These are phyloP conservation scores for Bruguiera gymnorhiza DNA, from an alignment of 345 rosid species.

Conservation along the genomic window DNA sequence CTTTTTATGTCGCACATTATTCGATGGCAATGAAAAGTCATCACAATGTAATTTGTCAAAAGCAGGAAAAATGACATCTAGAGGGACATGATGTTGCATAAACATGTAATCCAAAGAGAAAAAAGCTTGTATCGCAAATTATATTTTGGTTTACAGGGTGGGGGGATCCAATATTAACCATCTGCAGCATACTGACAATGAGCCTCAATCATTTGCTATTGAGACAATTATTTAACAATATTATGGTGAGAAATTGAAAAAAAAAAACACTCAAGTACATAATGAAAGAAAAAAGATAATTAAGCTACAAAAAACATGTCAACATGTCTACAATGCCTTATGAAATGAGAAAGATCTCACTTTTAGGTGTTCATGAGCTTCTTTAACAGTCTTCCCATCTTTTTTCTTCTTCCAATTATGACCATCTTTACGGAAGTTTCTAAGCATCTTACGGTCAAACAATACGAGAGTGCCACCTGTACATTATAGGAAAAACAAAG, in stretches of 20 bases:
- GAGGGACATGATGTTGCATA: background rate
- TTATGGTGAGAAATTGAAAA: too few relatives aligned
- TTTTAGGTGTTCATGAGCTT: slow-evolving; percentile 98
- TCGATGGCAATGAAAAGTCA: background rate
- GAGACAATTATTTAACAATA: too few relatives aligned
- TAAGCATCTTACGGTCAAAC: slow-evolving; percentile 92
- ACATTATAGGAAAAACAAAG: slow-evolving; percentile 19
- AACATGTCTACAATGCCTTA: slow-evolving; percentile 5
- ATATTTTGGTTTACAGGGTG: too few relatives aligned
- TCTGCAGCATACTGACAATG: too few relatives aligned
- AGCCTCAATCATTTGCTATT: too few relatives aligned
- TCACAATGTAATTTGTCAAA: background rate
- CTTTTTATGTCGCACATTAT: background rate
- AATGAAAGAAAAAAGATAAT: background rate
- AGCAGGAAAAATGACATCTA: background rate
- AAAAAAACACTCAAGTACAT: background rate
- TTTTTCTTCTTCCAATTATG: slow-evolving; percentile 99
- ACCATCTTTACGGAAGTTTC: slow-evolving; percentile 97
- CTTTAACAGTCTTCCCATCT: slow-evolving; percentile 96
- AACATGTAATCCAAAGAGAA: background rate
- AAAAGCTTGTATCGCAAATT: background rate
- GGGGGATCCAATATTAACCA: too few relatives aligned
- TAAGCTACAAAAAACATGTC: too few relatives aligned
- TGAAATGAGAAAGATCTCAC: slow-evolving; percentile 40
- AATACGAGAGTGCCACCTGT: slow-evolving; percentile 78